phyloP scores from a whole-genome alignment of 2,329 filamentous ascomycete genomes.

The Talaromyces sp. region DNA sequence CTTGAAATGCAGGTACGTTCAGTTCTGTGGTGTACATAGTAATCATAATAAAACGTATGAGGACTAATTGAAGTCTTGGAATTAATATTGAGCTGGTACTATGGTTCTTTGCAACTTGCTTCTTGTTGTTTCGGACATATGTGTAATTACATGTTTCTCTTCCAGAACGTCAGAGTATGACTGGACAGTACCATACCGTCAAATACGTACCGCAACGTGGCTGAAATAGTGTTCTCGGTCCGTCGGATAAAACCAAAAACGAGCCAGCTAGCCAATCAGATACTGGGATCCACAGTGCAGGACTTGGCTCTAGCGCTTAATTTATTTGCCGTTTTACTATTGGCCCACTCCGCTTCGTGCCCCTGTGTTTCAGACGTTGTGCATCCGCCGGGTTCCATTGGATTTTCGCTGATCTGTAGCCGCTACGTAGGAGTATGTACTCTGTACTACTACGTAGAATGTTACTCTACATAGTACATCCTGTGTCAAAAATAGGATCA shows the following conservation, averaged over 20 bases:
- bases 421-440: not conserved
- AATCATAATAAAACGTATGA: too few species aligned
- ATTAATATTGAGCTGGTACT: not conserved
- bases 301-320: not conserved
- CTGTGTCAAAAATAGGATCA: not conserved
- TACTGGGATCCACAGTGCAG: too few species aligned
- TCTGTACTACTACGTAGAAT: not conserved
- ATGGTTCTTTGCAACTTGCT: not conserved
- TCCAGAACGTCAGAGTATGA: not conserved
- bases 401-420: not conserved
- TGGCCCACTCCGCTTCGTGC: not conserved
- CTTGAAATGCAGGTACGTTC: not conserved
- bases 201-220: not conserved
- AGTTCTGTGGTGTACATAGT: too few species aligned
- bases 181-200: not conserved
- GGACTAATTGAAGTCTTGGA: not conserved
- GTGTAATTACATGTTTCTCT: not conserved
- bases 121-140: not conserved
- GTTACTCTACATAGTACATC: too few species aligned
- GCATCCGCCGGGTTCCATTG: not conserved
- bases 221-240: not conserved
- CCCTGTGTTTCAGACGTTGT: conserved; percentile 10
- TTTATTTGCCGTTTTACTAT: not conserved
- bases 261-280: not conserved
- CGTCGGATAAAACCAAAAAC: not conserved